phyloP scores from a whole-genome alignment of 2,329 filamentous ascomycete genomes.

The Paraphaeosphaeria sporulosa region DNA sequence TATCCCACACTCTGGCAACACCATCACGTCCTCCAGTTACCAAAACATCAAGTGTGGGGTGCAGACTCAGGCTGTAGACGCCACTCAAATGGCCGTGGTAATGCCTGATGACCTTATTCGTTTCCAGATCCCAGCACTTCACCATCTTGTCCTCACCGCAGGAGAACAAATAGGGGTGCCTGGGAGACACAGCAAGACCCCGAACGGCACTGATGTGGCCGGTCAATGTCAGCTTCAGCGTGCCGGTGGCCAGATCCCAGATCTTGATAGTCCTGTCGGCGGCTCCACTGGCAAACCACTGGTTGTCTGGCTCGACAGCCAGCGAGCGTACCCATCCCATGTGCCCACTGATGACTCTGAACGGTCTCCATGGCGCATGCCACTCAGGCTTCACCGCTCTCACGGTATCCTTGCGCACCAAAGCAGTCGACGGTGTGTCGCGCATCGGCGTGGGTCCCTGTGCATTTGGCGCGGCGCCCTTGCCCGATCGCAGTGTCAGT shows the following conservation, averaged over 20 bases:
- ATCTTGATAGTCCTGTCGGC: conserved; percentile 98
- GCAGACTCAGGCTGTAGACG: conserved; percentile 91
- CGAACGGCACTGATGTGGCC: conserved; percentile 42
- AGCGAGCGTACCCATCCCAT: conserved; percentile 80
- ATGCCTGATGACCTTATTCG: conserved; percentile 87
- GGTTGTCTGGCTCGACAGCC: conserved; percentile 92
- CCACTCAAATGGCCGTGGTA: conserved; percentile 97
- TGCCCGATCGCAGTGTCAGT: conserved; percentile 60
- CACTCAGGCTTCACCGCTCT: conserved; percentile 83
- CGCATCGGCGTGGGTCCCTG: conserved; percentile 62
- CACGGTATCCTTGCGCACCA: conserved; percentile 70
- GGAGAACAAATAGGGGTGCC: conserved; percentile 96
- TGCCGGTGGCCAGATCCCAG: conserved; percentile 90
- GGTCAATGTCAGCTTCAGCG: conserved; percentile 39
- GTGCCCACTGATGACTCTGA: conserved; percentile 96
- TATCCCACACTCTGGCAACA: conserved; percentile 60
- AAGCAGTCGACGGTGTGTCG: conserved; percentile 61
- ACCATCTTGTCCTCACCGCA: conserved; percentile 99
- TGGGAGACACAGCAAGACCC: conserved; percentile 87
- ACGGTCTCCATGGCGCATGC: conserved; percentile 98
- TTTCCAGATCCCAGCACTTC: conserved; percentile 99
- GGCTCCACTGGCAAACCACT: conserved; percentile 96
- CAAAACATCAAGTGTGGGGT: conserved; percentile 92
- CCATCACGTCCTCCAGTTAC: conserved; percentile 95
- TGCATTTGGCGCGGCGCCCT: conserved; percentile 60